These are phyloP conservation scores for Irpex lacteus DNA, from an alignment of 1,284 basidiomycete genomes.

Conservation along the genomic window DNA sequence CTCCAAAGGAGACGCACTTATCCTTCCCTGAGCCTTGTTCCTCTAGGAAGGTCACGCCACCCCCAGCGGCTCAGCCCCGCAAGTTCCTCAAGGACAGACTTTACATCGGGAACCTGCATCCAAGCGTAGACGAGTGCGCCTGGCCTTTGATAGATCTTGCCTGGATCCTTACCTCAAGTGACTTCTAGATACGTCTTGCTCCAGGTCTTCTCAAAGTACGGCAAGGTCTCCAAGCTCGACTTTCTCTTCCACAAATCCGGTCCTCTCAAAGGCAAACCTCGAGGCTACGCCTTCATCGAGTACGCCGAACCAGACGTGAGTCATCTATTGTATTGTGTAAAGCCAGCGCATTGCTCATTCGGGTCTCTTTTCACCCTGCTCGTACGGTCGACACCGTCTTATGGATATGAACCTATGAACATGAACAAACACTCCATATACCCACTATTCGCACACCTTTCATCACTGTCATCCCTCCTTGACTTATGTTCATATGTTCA, in stretches of 20 bases:
- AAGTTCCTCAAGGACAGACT: slow-evolving; percentile 62
- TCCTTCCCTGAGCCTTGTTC: slow-evolving; percentile 24
- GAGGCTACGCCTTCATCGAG: slow-evolving; percentile 95
- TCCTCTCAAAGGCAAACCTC: slow-evolving; percentile 83
- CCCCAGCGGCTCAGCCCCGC: slow-evolving; percentile 21
- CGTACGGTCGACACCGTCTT: background rate
- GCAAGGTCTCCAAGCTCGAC: slow-evolving; percentile 90
- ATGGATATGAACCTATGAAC: background rate
- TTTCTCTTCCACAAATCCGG: slow-evolving; percentile 95
- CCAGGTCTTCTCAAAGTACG: slow-evolving; percentile 88
- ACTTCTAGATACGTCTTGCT: slow-evolving; percentile 74
- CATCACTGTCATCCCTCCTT: background rate
- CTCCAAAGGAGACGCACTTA: slow-evolving; percentile 16
- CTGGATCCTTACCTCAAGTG: slow-evolving; percentile 2
- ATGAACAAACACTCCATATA: slow-evolving; percentile 7
- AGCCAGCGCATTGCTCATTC: slow-evolving; percentile 42
- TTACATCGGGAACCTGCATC: slow-evolving; percentile 90
- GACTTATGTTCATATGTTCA: background rate
- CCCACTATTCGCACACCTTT: background rate
- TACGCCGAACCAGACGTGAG: slow-evolving; percentile 79
- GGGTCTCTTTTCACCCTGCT: slow-evolving; percentile 34
- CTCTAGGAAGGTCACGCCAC: slow-evolving; percentile 13
- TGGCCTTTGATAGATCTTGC: background rate
- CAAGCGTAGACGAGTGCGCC: slow-evolving; percentile 85
- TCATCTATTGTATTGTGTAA: slow-evolving; percentile 25